Conservation (phyloP, 2,329 filamentous ascomycete genomes). For the Podosphaera fusca region DNA sequence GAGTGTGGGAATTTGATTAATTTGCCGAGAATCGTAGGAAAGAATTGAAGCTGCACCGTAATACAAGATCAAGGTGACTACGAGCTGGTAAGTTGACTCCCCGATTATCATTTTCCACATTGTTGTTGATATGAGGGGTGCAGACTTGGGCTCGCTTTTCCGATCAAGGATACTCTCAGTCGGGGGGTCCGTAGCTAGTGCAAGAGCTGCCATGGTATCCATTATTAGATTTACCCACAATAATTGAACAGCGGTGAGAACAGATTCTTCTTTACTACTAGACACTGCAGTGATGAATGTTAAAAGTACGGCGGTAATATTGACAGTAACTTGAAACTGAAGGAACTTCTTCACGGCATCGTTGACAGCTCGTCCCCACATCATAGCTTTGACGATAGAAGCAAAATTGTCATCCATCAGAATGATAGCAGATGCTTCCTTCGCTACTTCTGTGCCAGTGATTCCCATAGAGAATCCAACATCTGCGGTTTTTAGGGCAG, state of each 20-base stretch:
- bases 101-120: constrained; percentile 99
- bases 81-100: constrained; percentile 72
- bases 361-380: constrained; percentile 36
- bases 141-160: constrained; percentile 52
- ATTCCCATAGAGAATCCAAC: constrained; percentile 48
- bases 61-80: constrained; percentile 57
- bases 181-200: constrained; percentile 51
- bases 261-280: constrained; percentile 36
- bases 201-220: constrained; percentile 64
- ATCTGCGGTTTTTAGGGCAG: constrained; percentile 40
- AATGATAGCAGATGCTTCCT: constrained; percentile 37
- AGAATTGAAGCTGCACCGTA: constrained; percentile 45
- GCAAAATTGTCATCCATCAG: constrained; percentile 39
- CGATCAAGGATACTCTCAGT: constrained; percentile 44
- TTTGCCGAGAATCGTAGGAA: constrained; percentile 26
- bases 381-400: constrained; percentile 37
- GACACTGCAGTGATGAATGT: constrained; percentile 59
- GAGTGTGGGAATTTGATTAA: constrained; percentile 43
- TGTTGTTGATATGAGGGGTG: constrained; percentile 57
- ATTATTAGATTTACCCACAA: constrained; percentile 73
- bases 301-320: constrained; percentile 57
- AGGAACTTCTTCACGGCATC: constrained; percentile 30
- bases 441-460: constrained; percentile 39
- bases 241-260: constrained; percentile 56
- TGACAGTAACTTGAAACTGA: constrained; percentile 44